Conservation (phyloP, 805 yeast species). For the Wilhelminamyces savonicus region DNA sequence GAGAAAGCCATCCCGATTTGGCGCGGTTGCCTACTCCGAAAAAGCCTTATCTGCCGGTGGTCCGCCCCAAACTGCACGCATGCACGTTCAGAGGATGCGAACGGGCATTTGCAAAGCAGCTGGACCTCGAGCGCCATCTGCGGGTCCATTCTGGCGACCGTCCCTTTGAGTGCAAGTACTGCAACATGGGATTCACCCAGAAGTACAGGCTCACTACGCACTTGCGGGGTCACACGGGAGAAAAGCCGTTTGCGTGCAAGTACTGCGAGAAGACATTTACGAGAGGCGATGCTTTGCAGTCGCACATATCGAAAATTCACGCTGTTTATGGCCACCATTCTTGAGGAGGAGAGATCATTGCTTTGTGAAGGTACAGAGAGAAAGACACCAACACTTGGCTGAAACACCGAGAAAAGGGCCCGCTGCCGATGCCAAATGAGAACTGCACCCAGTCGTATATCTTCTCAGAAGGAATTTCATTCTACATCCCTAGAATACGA, state of each 20-base stretch:
- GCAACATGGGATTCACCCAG: constrained; percentile 13
- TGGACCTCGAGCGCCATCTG: constrained; percentile 10
- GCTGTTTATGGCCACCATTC: no score
- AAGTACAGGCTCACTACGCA: constrained; percentile 18
- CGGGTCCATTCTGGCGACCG: constrained; percentile 13
- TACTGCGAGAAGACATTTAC: constrained; percentile 17
- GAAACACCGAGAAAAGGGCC: no score
- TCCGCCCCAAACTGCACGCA: constrained; percentile 2
- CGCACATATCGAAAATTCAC: constrained; percentile 8
- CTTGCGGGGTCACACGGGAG: constrained; percentile 17
- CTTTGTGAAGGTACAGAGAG: no score
- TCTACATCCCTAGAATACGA: no score
- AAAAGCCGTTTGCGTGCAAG: constrained; percentile 14
- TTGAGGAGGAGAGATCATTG: constrained; percentile 6
- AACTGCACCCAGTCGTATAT: no score
- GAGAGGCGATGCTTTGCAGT: constrained; percentile 19
- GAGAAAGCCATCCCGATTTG: no score
- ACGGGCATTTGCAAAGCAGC: constrained; percentile 9
- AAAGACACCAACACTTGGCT: no score
- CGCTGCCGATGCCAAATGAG: no score
- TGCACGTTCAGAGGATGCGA: constrained; percentile 11
- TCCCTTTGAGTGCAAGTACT: constrained; percentile 10
- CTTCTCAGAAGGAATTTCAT: no score
- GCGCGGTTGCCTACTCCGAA: neutral
- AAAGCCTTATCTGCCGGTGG: constrained; percentile 1